phyloP scores from a whole-genome alignment of 1,284 basidiomycete genomes.

The Trichosporon sp. region DNA sequence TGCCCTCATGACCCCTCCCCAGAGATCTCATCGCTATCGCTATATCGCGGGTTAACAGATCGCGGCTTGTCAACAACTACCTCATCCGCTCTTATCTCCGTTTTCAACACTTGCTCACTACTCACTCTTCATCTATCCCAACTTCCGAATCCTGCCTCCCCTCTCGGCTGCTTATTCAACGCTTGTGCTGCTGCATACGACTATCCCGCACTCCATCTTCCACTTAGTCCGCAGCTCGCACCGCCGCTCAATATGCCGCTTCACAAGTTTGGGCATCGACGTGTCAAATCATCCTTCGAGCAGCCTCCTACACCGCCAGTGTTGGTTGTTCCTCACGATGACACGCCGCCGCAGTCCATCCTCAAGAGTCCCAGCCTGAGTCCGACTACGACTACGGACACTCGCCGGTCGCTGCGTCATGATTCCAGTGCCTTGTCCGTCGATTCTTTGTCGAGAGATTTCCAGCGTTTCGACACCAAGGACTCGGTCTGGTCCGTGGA shows the following conservation, averaged over 20 bases:
- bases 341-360: not conserved
- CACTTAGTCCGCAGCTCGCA: not conserved
- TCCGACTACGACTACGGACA: not conserved
- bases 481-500: not conserved
- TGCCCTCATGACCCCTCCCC: not conserved
- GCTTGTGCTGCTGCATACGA: not conserved
- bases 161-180: not conserved
- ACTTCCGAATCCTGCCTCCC: not conserved
- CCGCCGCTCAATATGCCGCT: conserved; percentile 6
- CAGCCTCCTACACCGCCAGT: not conserved
- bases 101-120: not conserved
- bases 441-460: not conserved
- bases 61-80: conserved; percentile 5
- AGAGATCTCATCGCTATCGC: not conserved
- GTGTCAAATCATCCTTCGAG: conserved; percentile 15
- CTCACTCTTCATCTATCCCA: not conserved
- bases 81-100: not conserved
- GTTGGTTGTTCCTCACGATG: not conserved
- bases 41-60: not conserved
- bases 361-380: conserved; percentile 15
- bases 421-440: conserved; percentile 9
- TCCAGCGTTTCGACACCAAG: conserved; percentile 15
- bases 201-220: not conserved
- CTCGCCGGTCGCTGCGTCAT: conserved; percentile 7
- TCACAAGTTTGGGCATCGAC: conserved; percentile 13